phyloP scores from a whole-genome alignment of 2,329 filamentous ascomycete genomes.

The Endocalyx cinctus region DNA sequence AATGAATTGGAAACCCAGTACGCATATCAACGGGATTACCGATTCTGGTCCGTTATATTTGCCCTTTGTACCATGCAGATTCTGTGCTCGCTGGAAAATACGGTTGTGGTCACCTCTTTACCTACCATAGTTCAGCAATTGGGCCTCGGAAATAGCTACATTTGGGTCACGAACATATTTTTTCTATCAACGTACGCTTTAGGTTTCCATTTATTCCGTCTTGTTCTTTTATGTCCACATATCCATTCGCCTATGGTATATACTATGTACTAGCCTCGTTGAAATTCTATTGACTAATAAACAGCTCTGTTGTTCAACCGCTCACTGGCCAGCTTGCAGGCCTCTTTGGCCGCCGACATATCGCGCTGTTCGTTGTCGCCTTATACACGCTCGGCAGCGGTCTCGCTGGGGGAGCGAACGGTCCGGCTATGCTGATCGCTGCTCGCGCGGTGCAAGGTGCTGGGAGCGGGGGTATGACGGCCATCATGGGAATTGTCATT shows the following conservation, averaged over 20 bases:
- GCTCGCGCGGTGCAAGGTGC: constrained; percentile 45
- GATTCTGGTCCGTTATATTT: constrained; percentile 17
- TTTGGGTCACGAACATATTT: constrained; percentile 5
- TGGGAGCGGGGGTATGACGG: constrained; percentile 30
- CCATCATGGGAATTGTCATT: constrained; percentile 22
- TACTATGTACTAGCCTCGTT: not conserved
- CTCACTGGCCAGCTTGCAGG: constrained; percentile 3
- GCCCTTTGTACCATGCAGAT: constrained; percentile 13
- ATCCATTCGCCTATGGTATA: no score
- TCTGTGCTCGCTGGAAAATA: constrained; percentile 22
- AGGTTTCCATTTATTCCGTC: no score
- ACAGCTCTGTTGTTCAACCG: constrained; percentile 3
- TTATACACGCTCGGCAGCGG: constrained; percentile 2
- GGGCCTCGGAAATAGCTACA: constrained; percentile 2
- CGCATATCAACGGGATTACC: constrained; percentile 5
- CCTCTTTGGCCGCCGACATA: constrained; percentile 2
- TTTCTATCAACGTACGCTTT: constrained; percentile 1
- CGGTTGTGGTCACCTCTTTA: constrained; percentile 21
- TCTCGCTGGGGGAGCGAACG: not conserved
- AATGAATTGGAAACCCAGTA: not conserved
- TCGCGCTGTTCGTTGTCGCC: constrained; percentile 2
- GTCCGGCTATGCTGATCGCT: constrained; percentile 41
- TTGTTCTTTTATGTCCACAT: no score
- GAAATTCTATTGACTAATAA: not conserved
- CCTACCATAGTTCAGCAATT: constrained; percentile 21